Evolutionary conservation across 192 early-diverging fungal genomes (phyloP).

Genomic region (Spinellus fusiger): DNA sequence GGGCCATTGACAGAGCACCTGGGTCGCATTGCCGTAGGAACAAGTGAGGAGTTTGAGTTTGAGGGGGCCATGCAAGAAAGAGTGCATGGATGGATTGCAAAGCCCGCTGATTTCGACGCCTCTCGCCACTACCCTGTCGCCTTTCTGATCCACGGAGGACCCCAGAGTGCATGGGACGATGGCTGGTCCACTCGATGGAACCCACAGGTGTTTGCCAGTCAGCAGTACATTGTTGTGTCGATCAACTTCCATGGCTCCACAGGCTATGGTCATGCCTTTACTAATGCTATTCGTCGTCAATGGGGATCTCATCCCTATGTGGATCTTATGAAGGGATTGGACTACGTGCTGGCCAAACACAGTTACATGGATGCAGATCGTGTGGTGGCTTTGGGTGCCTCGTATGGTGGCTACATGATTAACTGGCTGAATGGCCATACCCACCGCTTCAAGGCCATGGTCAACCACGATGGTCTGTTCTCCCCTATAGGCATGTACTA

Average conservation of each 20-base stretch:
- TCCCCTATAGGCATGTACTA: constrained; percentile 54
- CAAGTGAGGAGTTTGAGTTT: constrained; percentile 66
- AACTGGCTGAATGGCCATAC: constrained; percentile 83
- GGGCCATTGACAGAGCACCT: constrained; percentile 39
- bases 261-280: constrained; percentile 74
- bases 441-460: constrained; percentile 54
- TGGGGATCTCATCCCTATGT: constrained; percentile 76
- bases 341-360: constrained; percentile 50
- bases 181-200: constrained; percentile 69
- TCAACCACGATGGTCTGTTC: constrained; percentile 76
- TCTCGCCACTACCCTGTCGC: constrained; percentile 64
- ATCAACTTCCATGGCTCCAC: constrained; percentile 79
- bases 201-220: constrained; percentile 63
- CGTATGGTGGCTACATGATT: constrained; percentile 79
- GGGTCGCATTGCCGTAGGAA: constrained; percentile 35
- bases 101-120: constrained; percentile 52
- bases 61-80: constrained; percentile 48
- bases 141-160: constrained; percentile 79
- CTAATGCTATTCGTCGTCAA: constrained; percentile 61
- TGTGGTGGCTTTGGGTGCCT: constrained; percentile 62
- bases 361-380: constrained; percentile 49
- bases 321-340: constrained; percentile 68
- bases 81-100: constrained; percentile 62
- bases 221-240: constrained; percentile 63
- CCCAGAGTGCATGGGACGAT: constrained; percentile 64